phyloP scores from a whole-genome alignment of 2,329 filamentous ascomycete species.

The Exophiala calicioides region DNA sequence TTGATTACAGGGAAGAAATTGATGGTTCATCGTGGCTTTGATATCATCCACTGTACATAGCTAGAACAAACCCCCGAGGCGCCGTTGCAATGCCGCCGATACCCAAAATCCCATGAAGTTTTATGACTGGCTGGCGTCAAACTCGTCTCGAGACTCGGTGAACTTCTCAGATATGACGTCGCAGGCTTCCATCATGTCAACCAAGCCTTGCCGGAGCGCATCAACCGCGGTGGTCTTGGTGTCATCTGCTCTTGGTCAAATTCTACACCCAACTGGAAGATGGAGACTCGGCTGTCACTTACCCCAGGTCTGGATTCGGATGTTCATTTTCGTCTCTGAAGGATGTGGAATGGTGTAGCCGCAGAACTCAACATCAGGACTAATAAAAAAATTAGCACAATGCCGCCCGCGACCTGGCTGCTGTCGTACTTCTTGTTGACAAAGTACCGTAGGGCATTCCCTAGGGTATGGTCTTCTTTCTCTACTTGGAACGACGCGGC shows the following conservation, averaged over 20 bases:
- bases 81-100: slow-evolving; percentile 16
- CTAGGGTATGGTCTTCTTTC: slow-evolving; percentile 90
- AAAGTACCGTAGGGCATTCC: slow-evolving; percentile 89
- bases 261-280: not conserved
- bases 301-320: slow-evolving; percentile 97
- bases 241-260: slow-evolving; percentile 26
- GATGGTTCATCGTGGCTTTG: slow-evolving; percentile 4
- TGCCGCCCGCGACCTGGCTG: too few species aligned
- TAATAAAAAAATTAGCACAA: slow-evolving; percentile 44
- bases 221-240: slow-evolving; percentile 69
- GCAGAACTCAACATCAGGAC: slow-evolving; percentile 95
- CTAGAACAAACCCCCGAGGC: slow-evolving; percentile 20
- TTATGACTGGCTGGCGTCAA: slow-evolving; percentile 45
- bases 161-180: slow-evolving; percentile 95
- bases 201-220: slow-evolving; percentile 85
- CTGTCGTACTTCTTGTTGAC: slow-evolving; percentile 99
- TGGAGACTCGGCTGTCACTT: slow-evolving; percentile 39
- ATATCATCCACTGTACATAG: slow-evolving; percentile 30
- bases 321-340: slow-evolving; percentile 93
- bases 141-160: slow-evolving; percentile 65
- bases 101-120: slow-evolving; percentile 32
- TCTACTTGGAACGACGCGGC: slow-evolving; percentile 95
- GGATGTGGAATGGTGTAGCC: slow-evolving; percentile 97
- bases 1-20: slow-evolving; percentile 22
- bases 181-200: slow-evolving; percentile 86